Evolutionary conservation across 345 rosid genomes (phyloP).

Genomic region (Dipteronia dyeriana): DNA sequence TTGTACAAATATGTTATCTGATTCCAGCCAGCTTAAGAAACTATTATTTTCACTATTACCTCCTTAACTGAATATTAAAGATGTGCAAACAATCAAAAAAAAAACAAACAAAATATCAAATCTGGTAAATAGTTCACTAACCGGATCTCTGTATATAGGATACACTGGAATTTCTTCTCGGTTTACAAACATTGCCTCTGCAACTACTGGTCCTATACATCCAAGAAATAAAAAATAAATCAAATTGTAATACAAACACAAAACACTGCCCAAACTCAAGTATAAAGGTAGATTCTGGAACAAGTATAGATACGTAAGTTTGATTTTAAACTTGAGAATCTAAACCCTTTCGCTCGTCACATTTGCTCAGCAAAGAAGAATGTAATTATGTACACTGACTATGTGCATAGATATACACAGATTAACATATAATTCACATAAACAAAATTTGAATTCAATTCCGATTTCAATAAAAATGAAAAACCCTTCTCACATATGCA

Average conservation of each 20-base stretch:
- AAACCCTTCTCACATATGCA: background rate
- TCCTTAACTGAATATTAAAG: background rate
- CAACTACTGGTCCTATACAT: constrained; percentile 84
- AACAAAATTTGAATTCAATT: background rate
- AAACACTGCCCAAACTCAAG: background rate
- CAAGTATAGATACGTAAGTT: too few relatives aligned
- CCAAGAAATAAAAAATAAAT: constrained; percentile 10
- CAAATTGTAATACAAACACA: background rate
- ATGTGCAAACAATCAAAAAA: background rate
- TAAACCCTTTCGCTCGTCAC: background rate
- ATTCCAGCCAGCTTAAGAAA: too few relatives aligned
- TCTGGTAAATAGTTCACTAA: constrained; percentile 35
- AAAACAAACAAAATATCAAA: background rate
- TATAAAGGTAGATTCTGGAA: background rate
- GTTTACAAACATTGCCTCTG: constrained; percentile 92
- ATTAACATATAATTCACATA: background rate
- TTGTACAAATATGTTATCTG: background rate
- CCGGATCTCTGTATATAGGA: constrained; percentile 93
- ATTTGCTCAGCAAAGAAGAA: background rate
- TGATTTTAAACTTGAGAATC: background rate
- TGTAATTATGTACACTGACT: background rate
- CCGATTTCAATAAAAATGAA: background rate
- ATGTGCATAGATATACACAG: background rate
- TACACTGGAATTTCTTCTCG: constrained; percentile 81
- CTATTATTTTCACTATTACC: too few relatives aligned